Percentiles rank a stretch among this genome's conserved stretches.
Evolutionary conservation across 2,329 filamentous ascomycete species (phyloP).

Genomic region (Penicillium freii): DNA sequence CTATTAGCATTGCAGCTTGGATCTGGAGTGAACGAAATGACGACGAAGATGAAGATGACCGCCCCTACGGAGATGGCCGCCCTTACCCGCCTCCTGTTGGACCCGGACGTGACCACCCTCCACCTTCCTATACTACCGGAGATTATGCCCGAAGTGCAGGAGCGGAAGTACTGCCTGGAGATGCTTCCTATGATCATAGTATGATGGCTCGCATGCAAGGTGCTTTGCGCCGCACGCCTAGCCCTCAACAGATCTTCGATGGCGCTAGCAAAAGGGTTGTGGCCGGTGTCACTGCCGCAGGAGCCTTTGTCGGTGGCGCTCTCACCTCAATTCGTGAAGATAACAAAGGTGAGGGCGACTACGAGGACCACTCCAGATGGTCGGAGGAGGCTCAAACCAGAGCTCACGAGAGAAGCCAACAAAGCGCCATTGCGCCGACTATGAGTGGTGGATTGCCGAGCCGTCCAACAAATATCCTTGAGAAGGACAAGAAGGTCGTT

Average conservation of each 20-base stretch:
- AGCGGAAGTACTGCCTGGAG: constrained; percentile 30
- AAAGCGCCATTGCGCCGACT: constrained; percentile 20
- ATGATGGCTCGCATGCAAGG: constrained; percentile 78
- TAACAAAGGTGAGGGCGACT: constrained; percentile 71
- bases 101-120: constrained; percentile 26
- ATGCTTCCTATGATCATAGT: constrained; percentile 50
- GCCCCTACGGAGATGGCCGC: constrained; percentile 38
- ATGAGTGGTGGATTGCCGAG: constrained; percentile 33
- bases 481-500: constrained; percentile 69
- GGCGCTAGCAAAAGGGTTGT: constrained; percentile 76
- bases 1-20: constrained; percentile 84
- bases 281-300: constrained; percentile 78
- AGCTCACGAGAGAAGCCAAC: constrained; percentile 37
- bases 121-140: constrained; percentile 28
- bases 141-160: constrained; percentile 37
- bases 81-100: constrained; percentile 28
- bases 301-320: constrained; percentile 77
- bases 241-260: constrained; percentile 84
- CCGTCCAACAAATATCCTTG: constrained; percentile 33
- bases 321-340: constrained; percentile 82
- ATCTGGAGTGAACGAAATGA: constrained; percentile 85
- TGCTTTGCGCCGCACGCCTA: constrained; percentile 76
- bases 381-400: constrained; percentile 81
- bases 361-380: constrained; percentile 86
- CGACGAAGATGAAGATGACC: constrained; percentile 65